Base-by-base conservation (phyloP, 192 early-diverging fungal genomes). In the Linnemannia zychae region DNA sequence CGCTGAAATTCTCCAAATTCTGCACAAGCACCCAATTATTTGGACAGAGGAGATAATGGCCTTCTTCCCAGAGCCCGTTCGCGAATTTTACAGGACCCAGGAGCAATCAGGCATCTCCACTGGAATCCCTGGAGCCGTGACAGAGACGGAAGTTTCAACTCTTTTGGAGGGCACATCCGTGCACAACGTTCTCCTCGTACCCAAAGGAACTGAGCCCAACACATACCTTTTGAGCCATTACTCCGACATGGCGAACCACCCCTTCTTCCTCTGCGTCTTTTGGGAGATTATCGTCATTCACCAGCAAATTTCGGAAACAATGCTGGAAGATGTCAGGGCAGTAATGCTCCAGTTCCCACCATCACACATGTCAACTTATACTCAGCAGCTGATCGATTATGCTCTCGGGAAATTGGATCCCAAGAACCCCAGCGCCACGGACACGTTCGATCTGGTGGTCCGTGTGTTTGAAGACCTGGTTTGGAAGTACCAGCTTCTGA, bases 401-500 rank as follows among this genome's bases (percentile, higher is more conserved):
- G 88, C 94, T 16, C 77, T 95, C 4, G 75, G 83, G 83, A 85
- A 85, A 53, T 33, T 85, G 37, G 83, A 85, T 20, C 83, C 78
- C n/a, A 85, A 85, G 65, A 85, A 79, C 40, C 83, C 83, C 6
- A 79, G 53, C 36, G 77, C 77, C 1, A 75, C 77, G 15, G 83
- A 74, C 31, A 60, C 83, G 17, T 72, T 79, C 37, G 83, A 85
- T 15, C 76, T 85, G 49, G 78, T 85, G 22, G 83, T 85, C 74
- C 70, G 76, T 20, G 87, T 93, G 11, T 86, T 96, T 67, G 92
- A 95, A 33, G 91, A 91, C 33, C 86, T 96, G 15, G 93, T 95
- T 40, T 96, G 94, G 92, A 93, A 90, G 46, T 90, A 92, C 68
- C 94, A 94, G 52, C 82, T 95, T 40, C 72, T 96, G 18, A 89